Percentiles rank a stretch among this genome's conserved stretches.
Conservation (phyloP, 768 basidiomycete genomes). For the Hysterangium stoloniferum region DNA sequence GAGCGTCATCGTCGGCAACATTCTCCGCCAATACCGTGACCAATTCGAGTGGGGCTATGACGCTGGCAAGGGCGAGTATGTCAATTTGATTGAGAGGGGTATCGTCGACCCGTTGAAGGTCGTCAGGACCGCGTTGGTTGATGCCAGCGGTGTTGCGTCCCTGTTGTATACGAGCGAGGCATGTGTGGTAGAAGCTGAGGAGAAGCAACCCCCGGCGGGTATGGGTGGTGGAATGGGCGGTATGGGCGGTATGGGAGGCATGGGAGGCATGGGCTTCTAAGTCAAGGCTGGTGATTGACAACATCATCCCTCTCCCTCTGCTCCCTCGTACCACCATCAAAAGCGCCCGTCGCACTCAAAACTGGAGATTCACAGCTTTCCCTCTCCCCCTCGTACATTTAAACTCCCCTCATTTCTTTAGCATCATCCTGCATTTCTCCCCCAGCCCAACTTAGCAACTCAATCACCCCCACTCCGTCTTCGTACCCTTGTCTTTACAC, state of each 20-base stretch:
- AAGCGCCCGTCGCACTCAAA: conserved; percentile 3
- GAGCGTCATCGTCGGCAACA: conserved; percentile 84
- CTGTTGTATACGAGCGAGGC: conserved; percentile 90
- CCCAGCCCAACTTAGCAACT: no score
- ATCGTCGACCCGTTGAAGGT: conserved; percentile 97
- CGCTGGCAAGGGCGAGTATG: conserved; percentile 84
- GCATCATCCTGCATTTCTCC: no score
- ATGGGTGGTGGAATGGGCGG: conserved; percentile 33
- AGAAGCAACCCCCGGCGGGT: conserved; percentile 54
- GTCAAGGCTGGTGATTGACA: no score
- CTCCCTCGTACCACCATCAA: not conserved
- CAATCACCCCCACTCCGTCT: no score
- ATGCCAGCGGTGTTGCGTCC: conserved; percentile 89
- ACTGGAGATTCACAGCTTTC: no score
- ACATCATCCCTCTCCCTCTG: not conserved
- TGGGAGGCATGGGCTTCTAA: conserved; percentile 33
- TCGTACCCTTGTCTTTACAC: no score
- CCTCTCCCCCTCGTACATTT: no score
- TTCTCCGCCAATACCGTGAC: conserved; percentile 70
- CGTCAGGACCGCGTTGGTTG: conserved; percentile 85
- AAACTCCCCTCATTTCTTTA: no score
- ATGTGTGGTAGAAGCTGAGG: conserved; percentile 86
- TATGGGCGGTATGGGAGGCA: conserved; percentile 53
- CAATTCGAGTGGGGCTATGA: conserved; percentile 88
- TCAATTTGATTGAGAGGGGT: conserved; percentile 90